Evolutionary conservation across 495 filamentous ascomycete species (phyloP), one percentile per base, ranked within the genome.

Genomic region (Chaetomidium leptoderma): DNA sequence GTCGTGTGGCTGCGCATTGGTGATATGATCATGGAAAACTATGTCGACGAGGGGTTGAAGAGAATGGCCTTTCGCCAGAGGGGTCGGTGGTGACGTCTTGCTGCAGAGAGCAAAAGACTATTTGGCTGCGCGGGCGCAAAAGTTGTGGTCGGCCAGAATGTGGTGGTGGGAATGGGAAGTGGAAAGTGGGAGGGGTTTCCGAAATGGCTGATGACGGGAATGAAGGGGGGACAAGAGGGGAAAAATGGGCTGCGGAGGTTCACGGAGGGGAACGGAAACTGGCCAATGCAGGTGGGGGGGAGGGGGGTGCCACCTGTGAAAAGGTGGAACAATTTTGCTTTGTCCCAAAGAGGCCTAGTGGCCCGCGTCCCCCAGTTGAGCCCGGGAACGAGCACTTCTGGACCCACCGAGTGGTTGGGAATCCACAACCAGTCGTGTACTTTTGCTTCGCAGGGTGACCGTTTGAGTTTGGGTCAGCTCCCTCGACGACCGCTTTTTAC

Each of bases 1-100:
- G 68, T 68, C 66, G 68, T 76, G 71, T 65, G 70, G 68, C 72
- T 77, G 78, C 74, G 79, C 80, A 83, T 83, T 83, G 74, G 78
- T 78, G 72, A 62, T 81, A 74, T 74, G 67, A 67, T 78, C 80
- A 83, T 83, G 73, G 78, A 78, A 75, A 58, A 23, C 35, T 53
- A 51, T 44, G 53, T 45, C 58, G 53, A 58, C 59, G 59, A 39
- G 52, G 59, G 57, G 55, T 55, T 55, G 56, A 39, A 43, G 57
- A 61, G 57, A 53, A 63, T 63, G 58, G 66, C 63, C 61, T 47
- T 29, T n/a, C 44, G 65, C 63, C 62, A 65, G 63, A 60, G 63
- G 30, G 44, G 40, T 46, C 60, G 52, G 55, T 37, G 51, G 23
- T 57, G 55, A 53, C 60, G 62, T 62, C 64, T 63, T 62, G 63